Evolutionary conservation across 2,329 filamentous ascomycete genomes (phyloP).

Genomic region (Fusarium sororula): DNA sequence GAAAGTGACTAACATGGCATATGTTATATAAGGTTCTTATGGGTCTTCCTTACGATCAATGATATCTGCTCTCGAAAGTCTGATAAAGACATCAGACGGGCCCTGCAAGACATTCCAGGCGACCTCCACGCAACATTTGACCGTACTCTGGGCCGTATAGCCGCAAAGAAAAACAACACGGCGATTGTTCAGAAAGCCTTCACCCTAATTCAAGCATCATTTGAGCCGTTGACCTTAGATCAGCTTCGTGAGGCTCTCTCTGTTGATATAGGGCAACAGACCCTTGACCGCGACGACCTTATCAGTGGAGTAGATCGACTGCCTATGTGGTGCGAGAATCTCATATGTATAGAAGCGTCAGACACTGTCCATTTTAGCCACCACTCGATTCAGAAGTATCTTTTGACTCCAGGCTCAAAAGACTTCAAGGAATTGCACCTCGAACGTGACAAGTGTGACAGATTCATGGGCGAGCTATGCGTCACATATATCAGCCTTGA

Average conservation of each 20-base stretch:
- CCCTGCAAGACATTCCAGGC: neutral
- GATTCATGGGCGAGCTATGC: neutral
- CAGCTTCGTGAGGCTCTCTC: slow-evolving; percentile 23
- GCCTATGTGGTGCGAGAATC: slow-evolving; percentile 9
- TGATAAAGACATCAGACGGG: slow-evolving; percentile 4
- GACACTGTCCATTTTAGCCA: slow-evolving; percentile 26
- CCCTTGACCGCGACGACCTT: neutral
- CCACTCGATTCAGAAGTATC: slow-evolving; percentile 18
- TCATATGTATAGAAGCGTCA: slow-evolving; percentile 7
- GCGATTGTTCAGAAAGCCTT: slow-evolving; percentile 3
- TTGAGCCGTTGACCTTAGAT: neutral
- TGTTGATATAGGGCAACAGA: neutral
- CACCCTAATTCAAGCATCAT: neutral
- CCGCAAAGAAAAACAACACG: neutral
- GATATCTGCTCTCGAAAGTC: slow-evolving; percentile 17
- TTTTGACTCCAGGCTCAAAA: neutral
- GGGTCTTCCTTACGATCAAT: slow-evolving; percentile 18
- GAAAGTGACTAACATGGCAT: no score
- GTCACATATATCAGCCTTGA: slow-evolving; percentile 19
- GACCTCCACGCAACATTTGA: slow-evolving; percentile 20
- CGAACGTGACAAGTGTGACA: neutral
- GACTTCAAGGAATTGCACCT: neutral
- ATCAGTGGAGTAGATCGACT: neutral
- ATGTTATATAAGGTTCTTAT: no score
- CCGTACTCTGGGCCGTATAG: neutral